Percentiles rank a stretch among this genome's conserved stretches.
phyloP scores from a whole-genome alignment of 768 basidiomycete species.

The Tylopilus felleus region DNA sequence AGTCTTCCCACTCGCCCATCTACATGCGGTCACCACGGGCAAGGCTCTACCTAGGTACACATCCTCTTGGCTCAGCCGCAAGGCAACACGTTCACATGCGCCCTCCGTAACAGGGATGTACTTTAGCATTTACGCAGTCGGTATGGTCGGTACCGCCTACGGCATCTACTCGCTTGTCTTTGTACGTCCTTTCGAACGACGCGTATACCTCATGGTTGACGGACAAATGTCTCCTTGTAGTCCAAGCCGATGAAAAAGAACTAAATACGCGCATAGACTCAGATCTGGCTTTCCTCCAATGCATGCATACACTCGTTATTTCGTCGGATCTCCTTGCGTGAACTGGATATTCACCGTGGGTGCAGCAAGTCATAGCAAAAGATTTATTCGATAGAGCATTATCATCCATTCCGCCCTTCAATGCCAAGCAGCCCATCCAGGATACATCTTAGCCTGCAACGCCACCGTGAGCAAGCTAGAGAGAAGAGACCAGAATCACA shows the following conservation, averaged over 20 bases:
- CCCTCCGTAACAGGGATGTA: constrained; percentile 46
- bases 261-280: constrained; percentile 21
- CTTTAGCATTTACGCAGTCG: constrained; percentile 49
- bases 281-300: constrained; percentile 9
- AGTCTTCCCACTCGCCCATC: constrained; percentile 45
- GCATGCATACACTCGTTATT: constrained; percentile 7
- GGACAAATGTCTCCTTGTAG: constrained; percentile 5
- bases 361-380: not conserved
- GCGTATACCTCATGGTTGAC: not conserved
- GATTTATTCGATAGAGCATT: not conserved
- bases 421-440: constrained; percentile 86
- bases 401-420: constrained; percentile 24
- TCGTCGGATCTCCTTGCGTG: not conserved
- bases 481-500: constrained; percentile 16
- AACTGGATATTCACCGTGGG: not conserved
- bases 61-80: too few relatives aligned
- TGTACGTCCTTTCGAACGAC: constrained; percentile 31
- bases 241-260: constrained; percentile 29
- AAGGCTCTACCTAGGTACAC: constrained; percentile 60
- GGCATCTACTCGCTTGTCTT: constrained; percentile 46
- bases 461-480: constrained; percentile 6
- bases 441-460: constrained; percentile 83
- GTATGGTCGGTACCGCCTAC: constrained; percentile 51
- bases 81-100: not conserved
- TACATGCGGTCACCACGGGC: constrained; percentile 62